Percentiles rank a stretch among this genome's conserved stretches.
phyloP scores from a whole-genome alignment of 345 rosid species.

The Populus tremula region DNA sequence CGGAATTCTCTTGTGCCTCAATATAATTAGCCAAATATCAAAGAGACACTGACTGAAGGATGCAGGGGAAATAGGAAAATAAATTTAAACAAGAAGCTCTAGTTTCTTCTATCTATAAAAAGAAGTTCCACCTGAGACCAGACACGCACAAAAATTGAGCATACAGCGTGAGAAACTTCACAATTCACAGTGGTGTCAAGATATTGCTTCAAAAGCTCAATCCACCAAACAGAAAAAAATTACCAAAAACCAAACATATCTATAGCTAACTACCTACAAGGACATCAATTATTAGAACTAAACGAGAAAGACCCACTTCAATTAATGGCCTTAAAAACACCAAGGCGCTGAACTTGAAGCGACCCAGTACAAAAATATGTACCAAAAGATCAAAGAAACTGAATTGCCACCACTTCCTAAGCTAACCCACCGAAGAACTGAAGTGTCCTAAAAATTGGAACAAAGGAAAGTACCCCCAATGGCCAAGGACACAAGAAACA shows the following conservation, averaged over 20 bases:
- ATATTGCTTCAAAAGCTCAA: conserved; percentile 22
- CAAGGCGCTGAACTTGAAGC: conserved; percentile 18
- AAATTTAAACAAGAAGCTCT: background rate
- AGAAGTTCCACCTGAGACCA: conserved; percentile 18
- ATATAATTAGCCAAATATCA: conserved; percentile 26
- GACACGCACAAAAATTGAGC: conserved; percentile 7
- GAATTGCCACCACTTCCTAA: conserved; percentile 36
- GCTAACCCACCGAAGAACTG: conserved; percentile 25
- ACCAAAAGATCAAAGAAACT: conserved; percentile 24
- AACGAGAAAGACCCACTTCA: conserved; percentile 18
- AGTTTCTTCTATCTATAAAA: background rate
- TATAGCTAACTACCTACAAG: conserved; percentile 1
- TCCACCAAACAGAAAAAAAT: conserved; percentile 11
- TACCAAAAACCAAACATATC: background rate
- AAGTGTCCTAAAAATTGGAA: conserved; percentile 26
- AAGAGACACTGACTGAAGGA: conserved; percentile 4
- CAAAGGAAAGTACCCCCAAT: conserved; percentile 17
- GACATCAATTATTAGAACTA: conserved; percentile 7
- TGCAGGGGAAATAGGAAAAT: conserved; percentile 3
- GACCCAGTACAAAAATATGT: conserved; percentile 11
- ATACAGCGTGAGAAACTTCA: conserved; percentile 19
- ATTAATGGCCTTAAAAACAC: conserved; percentile 19
- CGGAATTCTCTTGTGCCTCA: conserved; percentile 18
- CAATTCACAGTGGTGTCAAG: background rate
- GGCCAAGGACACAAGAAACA: conserved; percentile 24